Evolutionary conservation across 2,329 filamentous ascomycete genomes (phyloP), one percentile per base, ranked within the genome.

Genomic region (Talaromyces rugulosus): DNA sequence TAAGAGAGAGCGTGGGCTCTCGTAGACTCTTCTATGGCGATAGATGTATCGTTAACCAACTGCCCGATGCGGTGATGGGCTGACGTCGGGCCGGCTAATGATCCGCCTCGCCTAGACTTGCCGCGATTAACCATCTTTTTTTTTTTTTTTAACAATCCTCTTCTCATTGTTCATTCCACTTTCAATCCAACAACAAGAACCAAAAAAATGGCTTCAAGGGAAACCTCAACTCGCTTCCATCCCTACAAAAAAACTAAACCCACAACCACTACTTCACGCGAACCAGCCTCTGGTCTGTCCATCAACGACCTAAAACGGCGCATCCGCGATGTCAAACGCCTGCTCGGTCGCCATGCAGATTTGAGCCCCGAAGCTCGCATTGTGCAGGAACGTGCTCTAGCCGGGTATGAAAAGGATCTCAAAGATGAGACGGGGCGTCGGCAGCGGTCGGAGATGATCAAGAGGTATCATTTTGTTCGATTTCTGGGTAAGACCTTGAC

Each of bases 391-490:
- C 80, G 86, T 52, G 85, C 85, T 56, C 70, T 88, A 28, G 78
- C 78, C 61, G 82, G 81, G 1, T 83, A 83, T 60, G 77, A 85
- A 68, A 80, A 81, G 58, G 86, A 88, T 65, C 71, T 88, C 58
- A 77, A 75, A 16, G 77, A 81, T 28, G 78, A 80, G 60, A 77
- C 80, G 61, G 71, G 73, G 28, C 80, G 82, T 59, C 78, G 83
- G 66, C 75, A 81, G 66, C 78, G 80, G 66, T 79, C 78, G 55
- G 81, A 83, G 63, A 82, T 87, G 76, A 86, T 88, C 63, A 78
- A 79, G 62, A 83, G 81, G 69, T 89, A 87, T 70, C 86, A 88
- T 70, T 87, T 87, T 74, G 81, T 88, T n/a, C 75, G 86, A n/a
- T 89, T 88, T 69, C 81, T 88, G 64, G 86, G 77, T 78, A 70